Evolutionary conservation across 768 basidiomycete species (phyloP).

Genomic region (Gautieria morchelliformis): DNA sequence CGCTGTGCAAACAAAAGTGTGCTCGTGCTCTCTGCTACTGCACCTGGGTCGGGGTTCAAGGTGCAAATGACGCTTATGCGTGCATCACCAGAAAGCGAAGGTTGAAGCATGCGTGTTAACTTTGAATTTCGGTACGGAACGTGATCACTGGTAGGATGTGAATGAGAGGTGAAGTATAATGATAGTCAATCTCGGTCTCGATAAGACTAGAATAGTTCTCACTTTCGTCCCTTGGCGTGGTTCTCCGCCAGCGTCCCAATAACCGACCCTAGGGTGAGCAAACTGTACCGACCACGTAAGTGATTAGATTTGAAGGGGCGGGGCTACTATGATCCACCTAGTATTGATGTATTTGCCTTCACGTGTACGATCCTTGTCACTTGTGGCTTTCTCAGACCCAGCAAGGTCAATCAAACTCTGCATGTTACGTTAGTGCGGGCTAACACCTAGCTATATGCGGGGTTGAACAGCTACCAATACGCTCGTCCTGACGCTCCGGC

Average conservation of each 20-base stretch:
- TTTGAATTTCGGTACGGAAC: conserved; percentile 95
- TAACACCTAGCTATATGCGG: neutral
- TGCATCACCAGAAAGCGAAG: conserved; percentile 90
- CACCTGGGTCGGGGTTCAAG: conserved; percentile 74
- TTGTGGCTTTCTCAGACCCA: conserved; percentile 93
- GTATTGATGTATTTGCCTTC: conserved; percentile 98
- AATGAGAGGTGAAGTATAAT: neutral
- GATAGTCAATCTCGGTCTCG: neutral
- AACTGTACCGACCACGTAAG: conserved; percentile 30
- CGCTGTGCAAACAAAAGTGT: conserved; percentile 88
- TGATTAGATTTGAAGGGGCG: conserved; percentile 2
- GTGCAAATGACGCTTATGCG: conserved; percentile 96
- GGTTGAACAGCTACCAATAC: conserved; percentile 45
- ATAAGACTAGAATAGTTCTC: conserved; percentile 12
- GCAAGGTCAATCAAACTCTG: conserved; percentile 93
- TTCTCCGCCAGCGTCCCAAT: conserved; percentile 90
- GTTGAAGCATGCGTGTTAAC: conserved; percentile 87
- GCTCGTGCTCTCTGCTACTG: conserved; percentile 76
- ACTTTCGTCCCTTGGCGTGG: conserved; percentile 62
- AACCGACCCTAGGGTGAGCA: conserved; percentile 87
- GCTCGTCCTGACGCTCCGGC: conserved; percentile 68
- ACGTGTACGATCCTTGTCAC: conserved; percentile 88
- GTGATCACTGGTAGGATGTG: conserved; percentile 51
- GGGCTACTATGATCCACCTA: conserved; percentile 32
- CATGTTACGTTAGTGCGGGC: neutral